Conservation (phyloP, 2,329 filamentous ascomycete genomes). For the Xylaria multiplex region DNA sequence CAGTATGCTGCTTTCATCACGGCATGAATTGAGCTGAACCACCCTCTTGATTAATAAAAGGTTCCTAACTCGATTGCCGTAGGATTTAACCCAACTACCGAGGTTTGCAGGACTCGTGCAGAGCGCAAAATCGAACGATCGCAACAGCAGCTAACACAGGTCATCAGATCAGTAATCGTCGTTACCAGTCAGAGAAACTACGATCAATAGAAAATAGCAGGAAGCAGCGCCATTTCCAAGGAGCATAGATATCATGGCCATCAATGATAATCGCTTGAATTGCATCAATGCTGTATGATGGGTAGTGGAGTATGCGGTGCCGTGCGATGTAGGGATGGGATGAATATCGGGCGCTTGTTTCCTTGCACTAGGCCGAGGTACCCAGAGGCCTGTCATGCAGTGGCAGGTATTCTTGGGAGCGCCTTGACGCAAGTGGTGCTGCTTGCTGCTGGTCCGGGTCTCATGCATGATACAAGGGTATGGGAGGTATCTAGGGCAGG, state of each 20-base stretch:
- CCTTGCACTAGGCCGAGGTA: conserved; percentile 13
- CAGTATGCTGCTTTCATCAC: conserved; percentile 7
- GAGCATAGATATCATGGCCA: not conserved
- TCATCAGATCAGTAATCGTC: conserved; percentile 23
- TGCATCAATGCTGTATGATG: conserved; percentile 1
- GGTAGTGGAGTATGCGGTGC: conserved; percentile 2
- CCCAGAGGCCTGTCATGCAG: conserved; percentile 26
- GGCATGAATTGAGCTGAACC: conserved; percentile 13
- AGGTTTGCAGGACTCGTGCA: not conserved
- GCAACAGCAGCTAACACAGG: conserved; percentile 12
- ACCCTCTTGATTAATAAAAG: not conserved
- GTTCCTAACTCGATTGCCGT: not conserved
- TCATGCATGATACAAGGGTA: conserved; percentile 44
- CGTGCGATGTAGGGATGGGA: conserved; percentile 21
- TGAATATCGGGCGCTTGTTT: conserved; percentile 12
- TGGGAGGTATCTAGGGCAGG: conserved; percentile 41
- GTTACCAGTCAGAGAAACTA: not conserved
- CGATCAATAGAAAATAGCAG: conserved; percentile 8
- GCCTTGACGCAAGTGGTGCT: conserved; percentile 43
- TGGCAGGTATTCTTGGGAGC: conserved; percentile 24
- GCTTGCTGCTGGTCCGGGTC: conserved; percentile 39
- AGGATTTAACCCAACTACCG: not conserved
- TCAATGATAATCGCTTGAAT: conserved; percentile 10
- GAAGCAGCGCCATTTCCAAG: not conserved
- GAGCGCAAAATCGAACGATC: not conserved